phyloP scores from a whole-genome alignment of 2,329 filamentous ascomycete genomes.

The Cladosporium sp. region DNA sequence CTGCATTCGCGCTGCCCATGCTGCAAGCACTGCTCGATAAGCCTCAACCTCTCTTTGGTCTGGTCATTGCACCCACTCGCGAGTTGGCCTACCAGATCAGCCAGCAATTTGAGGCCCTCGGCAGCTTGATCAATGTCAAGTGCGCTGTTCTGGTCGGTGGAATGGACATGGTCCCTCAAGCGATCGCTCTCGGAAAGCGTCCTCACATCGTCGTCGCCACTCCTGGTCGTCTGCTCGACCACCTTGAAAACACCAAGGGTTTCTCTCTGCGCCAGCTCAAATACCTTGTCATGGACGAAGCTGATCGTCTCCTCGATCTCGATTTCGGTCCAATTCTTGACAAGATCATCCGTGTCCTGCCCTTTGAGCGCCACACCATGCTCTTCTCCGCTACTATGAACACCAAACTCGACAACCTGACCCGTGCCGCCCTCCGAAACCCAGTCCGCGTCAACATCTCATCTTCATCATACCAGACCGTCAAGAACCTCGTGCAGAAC shows the following conservation, averaged over 20 bases:
- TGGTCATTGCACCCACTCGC: slow-evolving; percentile 86
- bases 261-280: slow-evolving; percentile 79
- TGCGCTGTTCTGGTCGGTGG: slow-evolving; percentile 79
- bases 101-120: slow-evolving; percentile 80
- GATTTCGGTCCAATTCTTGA: slow-evolving; percentile 91
- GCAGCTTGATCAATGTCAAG: slow-evolving; percentile 80
- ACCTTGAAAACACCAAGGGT: slow-evolving; percentile 94
- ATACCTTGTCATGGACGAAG: slow-evolving; percentile 93
- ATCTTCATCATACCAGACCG: slow-evolving; percentile 82
- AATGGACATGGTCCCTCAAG: slow-evolving; percentile 90
- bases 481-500: slow-evolving; percentile 79
- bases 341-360: slow-evolving; percentile 87
- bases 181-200: slow-evolving; percentile 90
- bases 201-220: slow-evolving; percentile 93
- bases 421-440: slow-evolving; percentile 81
- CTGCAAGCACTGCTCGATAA: slow-evolving; percentile 86
- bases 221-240: slow-evolving; percentile 82
- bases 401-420: slow-evolving; percentile 86
- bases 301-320: slow-evolving; percentile 84
- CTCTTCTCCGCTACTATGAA: slow-evolving; percentile 95
- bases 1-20: slow-evolving; percentile 89
- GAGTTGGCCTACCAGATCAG: slow-evolving; percentile 91
- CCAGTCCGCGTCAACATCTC: slow-evolving; percentile 80
- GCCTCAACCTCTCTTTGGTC: slow-evolving; percentile 78
- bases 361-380: slow-evolving; percentile 71